Evolutionary conservation across 441 rosid genomes (phyloP).

Genomic region (Gossypium lobatum): DNA sequence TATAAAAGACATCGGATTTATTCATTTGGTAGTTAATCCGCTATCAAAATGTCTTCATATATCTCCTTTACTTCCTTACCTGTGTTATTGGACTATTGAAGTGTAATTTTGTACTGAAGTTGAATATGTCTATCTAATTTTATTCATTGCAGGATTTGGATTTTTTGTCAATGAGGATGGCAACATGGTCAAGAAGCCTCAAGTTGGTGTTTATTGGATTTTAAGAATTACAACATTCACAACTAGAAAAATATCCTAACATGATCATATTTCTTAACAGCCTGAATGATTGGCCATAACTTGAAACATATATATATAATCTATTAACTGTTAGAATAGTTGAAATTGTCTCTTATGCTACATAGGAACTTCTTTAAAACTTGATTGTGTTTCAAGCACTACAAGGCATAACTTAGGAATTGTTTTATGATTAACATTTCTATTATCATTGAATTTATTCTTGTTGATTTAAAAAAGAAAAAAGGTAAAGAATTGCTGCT

Average conservation of each 20-base stretch:
- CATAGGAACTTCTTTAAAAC: not conserved
- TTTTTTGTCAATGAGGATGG: conserved; percentile 62
- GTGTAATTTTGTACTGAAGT: not conserved
- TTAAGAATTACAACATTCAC: not conserved
- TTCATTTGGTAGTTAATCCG: not conserved
- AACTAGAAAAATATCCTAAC: not conserved
- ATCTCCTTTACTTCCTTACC: not conserved
- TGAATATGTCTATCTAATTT: not conserved
- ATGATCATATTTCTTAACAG: not conserved
- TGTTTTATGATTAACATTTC: not conserved
- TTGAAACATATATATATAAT: not conserved
- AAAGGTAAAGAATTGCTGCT: not conserved
- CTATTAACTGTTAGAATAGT: not conserved
- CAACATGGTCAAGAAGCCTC: conserved; percentile 66
- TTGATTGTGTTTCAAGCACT: not conserved
- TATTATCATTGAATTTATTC: not conserved
- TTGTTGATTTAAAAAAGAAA: not conserved
- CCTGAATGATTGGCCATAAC: not conserved
- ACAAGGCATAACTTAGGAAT: not conserved
- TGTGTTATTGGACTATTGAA: not conserved
- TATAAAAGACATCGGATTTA: not conserved
- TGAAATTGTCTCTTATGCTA: not conserved
- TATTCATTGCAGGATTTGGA: conserved; percentile 53
- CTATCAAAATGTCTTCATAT: not conserved
- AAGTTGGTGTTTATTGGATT: conserved; percentile 33